A percentile compares a stretch with the other conserved stretches of the same genome.
Evolutionary conservation across 192 early-diverging fungal genomes (phyloP).

Genomic region (Lobosporangium transversale): DNA sequence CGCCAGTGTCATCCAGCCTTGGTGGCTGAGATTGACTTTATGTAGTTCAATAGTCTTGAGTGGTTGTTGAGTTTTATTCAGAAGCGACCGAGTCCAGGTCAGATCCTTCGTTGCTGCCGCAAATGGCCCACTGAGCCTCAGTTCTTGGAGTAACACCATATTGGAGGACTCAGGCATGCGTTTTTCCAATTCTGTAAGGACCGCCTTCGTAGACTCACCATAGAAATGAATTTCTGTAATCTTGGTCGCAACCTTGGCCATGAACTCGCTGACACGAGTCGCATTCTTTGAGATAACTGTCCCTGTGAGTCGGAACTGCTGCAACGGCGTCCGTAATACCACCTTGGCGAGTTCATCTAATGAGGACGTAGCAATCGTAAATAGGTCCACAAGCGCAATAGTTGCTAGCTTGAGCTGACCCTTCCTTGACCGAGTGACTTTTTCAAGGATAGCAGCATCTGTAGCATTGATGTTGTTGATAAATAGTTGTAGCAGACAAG

Average conservation of each 20-base stretch:
- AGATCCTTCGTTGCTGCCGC: conserved; percentile 27
- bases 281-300: conserved; percentile 5
- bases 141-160: conserved; percentile 13
- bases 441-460: conserved; percentile 33
- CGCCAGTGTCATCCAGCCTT: conserved; percentile 44
- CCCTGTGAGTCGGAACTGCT: conserved; percentile 21
- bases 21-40: conserved; percentile 30
- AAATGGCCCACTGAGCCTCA: conserved; percentile 30
- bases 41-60: conserved; percentile 28
- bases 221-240: conserved; percentile 27
- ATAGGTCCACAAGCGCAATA: conserved; percentile 18
- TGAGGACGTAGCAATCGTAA: conserved; percentile 2
- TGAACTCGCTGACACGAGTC: conserved; percentile 24
- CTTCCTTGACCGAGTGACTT: conserved; percentile 29
- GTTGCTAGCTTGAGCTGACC: conserved; percentile 30
- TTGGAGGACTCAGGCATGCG: conserved; percentile 17
- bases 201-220: conserved; percentile 18
- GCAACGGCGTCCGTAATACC: conserved; percentile 4
- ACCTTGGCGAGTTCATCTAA: conserved; percentile 33
- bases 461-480: conserved; percentile 22
- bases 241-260: conserved; percentile 20
- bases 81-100: conserved; percentile 28
- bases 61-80: conserved; percentile 11
- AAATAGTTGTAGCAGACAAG: conserved; percentile 24
- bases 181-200: conserved; percentile 19